These are phyloP conservation scores for Hirsutella minnesotensis DNA, from an alignment of 2,329 filamentous ascomycete species.

Conservation along the genomic window DNA sequence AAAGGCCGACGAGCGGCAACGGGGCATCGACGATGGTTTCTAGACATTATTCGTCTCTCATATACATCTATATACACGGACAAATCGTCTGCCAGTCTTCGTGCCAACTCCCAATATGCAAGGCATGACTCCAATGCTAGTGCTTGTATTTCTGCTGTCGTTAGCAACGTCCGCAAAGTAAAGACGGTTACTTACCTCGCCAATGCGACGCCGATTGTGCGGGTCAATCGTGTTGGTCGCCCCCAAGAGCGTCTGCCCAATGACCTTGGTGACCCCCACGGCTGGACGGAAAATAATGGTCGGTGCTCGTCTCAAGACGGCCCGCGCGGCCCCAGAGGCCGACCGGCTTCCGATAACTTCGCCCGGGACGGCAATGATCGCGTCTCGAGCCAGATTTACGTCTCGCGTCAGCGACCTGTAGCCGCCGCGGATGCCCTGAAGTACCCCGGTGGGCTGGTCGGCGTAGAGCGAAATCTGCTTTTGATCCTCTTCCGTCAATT, in stretches of 20 bases:
- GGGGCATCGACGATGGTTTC: conserved; percentile 21
- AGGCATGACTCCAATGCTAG: conserved; percentile 7
- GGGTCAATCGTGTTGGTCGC: conserved; percentile 88
- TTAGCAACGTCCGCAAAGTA: conserved; percentile 1
- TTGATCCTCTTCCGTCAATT: conserved; percentile 52
- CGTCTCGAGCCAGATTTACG: conserved; percentile 75
- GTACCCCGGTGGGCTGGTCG: conserved; percentile 80
- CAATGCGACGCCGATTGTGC: conserved; percentile 64
- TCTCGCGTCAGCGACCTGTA: conserved; percentile 77
- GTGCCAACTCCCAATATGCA: neutral
- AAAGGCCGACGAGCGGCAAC: conserved; percentile 25
- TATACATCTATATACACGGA: neutral
- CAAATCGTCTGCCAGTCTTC: neutral
- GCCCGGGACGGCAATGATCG: conserved; percentile 86
- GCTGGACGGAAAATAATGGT: conserved; percentile 86
- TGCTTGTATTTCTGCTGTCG: conserved; percentile 36
- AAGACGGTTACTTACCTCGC: conserved; percentile 64
- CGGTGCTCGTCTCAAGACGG: conserved; percentile 71
- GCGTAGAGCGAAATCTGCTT: conserved; percentile 86
- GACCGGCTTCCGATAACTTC: conserved; percentile 81
- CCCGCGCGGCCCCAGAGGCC: conserved; percentile 68
- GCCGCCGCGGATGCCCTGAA: conserved; percentile 74
- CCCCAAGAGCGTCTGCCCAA: conserved; percentile 81
- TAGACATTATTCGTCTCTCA: conserved; percentile 1
- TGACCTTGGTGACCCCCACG: conserved; percentile 78